A percentile compares a stretch with the other conserved stretches of the same genome.
These are phyloP conservation scores for Leccinum pseudoinsigne DNA, from an alignment of 1,284 basidiomycete genomes.

Conservation along the genomic window DNA sequence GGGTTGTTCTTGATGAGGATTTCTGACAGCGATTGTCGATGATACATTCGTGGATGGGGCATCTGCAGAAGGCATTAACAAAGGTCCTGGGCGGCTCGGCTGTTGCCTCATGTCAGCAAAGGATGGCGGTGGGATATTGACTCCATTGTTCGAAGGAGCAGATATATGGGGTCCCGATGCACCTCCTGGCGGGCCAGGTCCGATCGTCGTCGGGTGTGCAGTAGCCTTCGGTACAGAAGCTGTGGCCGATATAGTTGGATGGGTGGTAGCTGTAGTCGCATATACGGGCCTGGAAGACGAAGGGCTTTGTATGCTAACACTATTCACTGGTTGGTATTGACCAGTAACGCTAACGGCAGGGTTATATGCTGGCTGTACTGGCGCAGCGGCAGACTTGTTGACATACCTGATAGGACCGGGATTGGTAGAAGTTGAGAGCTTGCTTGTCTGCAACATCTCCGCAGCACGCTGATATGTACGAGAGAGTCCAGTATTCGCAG, in stretches of 20 bases:
- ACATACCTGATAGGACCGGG: conserved; percentile 1
- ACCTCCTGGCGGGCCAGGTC: conserved; percentile 7
- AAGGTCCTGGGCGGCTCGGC: conserved; percentile 15
- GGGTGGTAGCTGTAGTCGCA: neutral
- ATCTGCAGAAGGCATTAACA: conserved; percentile 18
- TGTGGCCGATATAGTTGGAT: conserved; percentile 5
- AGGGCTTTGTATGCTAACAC: conserved; percentile 7
- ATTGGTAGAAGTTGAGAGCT: conserved; percentile 12
- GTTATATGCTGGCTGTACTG: conserved; percentile 9
- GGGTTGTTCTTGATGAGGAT: conserved; percentile 22
- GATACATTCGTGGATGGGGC: conserved; percentile 9
- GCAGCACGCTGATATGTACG: conserved; percentile 25
- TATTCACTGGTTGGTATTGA: conserved; percentile 15
- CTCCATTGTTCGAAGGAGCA: conserved; percentile 3
- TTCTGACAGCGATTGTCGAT: conserved; percentile 21
- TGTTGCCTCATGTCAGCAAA: conserved; percentile 24
- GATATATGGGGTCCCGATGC: conserved; percentile 13
- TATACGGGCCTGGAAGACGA: conserved; percentile 14
- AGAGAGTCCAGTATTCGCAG: conserved; percentile 16
- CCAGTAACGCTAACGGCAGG: neutral
- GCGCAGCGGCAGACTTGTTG: conserved; percentile 12
- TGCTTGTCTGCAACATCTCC: conserved; percentile 25
- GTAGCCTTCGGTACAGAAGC: conserved; percentile 11
- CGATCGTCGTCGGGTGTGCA: neutral
- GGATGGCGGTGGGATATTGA: conserved; percentile 14